These are phyloP conservation scores for Trypanosomatidae sp. DNA, from an alignment of 208 protist genomes.

Conservation along the genomic window DNA sequence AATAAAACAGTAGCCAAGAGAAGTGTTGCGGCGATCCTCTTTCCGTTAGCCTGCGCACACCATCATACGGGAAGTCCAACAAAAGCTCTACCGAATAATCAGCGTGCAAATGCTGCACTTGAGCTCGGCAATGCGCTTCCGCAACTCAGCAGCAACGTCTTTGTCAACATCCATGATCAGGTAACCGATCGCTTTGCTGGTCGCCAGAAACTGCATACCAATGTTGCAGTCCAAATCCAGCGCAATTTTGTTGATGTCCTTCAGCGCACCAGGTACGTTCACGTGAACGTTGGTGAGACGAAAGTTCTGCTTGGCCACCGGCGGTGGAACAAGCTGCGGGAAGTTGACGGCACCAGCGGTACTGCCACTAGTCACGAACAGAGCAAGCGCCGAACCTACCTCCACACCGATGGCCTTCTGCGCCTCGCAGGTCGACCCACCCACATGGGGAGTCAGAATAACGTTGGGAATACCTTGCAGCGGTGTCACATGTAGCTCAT, in stretches of 20 bases:
- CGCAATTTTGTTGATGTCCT: conserved; percentile 87
- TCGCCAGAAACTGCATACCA: conserved; percentile 74
- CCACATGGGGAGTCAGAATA: conserved; percentile 95
- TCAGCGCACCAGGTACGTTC: conserved; percentile 92
- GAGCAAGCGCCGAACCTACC: conserved; percentile 80
- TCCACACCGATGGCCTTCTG: conserved; percentile 92
- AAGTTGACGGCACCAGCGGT: conserved; percentile 93
- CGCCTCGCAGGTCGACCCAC: conserved; percentile 92
- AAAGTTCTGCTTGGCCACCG: conserved; percentile 29
- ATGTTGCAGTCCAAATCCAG: conserved; percentile 86
- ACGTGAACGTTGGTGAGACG: conserved; percentile 92
- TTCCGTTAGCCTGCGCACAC: too few species aligned
- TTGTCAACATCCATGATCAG: conserved; percentile 73
- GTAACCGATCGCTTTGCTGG: conserved; percentile 77
- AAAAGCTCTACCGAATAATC: conserved; percentile 36
- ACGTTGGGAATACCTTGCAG: conserved; percentile 92
- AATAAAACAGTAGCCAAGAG: neutral
- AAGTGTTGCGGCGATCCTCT: neutral
- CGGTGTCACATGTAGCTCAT: conserved; percentile 48
- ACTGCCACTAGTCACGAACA: conserved; percentile 81
- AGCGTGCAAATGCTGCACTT: conserved; percentile 56
- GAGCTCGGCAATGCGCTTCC: conserved; percentile 44
- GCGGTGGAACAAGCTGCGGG: conserved; percentile 75
- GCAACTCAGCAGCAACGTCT: conserved; percentile 48
- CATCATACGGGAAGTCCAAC: too few species aligned